A percentile compares a stretch with the other conserved stretches of the same genome.
Evolutionary conservation across 495 filamentous ascomycete genomes (phyloP).

Genomic region (Paragyromitra xinjiangensis): DNA sequence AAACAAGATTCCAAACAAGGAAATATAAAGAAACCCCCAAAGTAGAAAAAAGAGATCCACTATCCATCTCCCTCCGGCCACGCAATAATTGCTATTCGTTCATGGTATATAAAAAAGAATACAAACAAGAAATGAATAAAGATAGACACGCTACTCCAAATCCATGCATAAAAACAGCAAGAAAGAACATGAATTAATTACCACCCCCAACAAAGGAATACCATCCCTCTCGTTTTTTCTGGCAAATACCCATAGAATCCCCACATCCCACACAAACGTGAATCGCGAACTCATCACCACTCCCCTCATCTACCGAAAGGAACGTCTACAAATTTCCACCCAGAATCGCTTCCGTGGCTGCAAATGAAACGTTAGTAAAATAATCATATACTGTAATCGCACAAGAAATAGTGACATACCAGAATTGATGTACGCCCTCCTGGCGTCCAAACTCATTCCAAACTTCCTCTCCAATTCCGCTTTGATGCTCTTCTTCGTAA

Average conservation of each 20-base stretch:
- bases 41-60: constrained; percentile 28
- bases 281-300: constrained; percentile 40
- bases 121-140: constrained; percentile 51
- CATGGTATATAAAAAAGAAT: constrained; percentile 44
- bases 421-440: constrained; percentile 90
- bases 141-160: constrained; percentile 55
- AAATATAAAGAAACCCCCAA: constrained; percentile 15
- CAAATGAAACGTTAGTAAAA: constrained; percentile 59
- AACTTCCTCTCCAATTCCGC: constrained; percentile 89
- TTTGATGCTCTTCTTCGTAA: constrained; percentile 99
- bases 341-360: constrained; percentile 78
- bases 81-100: constrained; percentile 38
- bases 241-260: constrained; percentile 22
- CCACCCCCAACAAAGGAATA: constrained; percentile 36
- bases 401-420: constrained; percentile 67
- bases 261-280: constrained; percentile 30
- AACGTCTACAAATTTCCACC: constrained; percentile 70
- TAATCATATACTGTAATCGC: background rate
- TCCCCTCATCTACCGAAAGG: constrained; percentile 1
- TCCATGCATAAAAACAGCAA: constrained; percentile 56
- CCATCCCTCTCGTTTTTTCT: constrained; percentile 12
- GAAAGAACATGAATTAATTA: constrained; percentile 52
- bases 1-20: constrained; percentile 22
- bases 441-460: constrained; percentile 78
- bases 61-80: constrained; percentile 11